Evolutionary conservation across 768 basidiomycete species (phyloP).

Genomic region (Boletus sp.): DNA sequence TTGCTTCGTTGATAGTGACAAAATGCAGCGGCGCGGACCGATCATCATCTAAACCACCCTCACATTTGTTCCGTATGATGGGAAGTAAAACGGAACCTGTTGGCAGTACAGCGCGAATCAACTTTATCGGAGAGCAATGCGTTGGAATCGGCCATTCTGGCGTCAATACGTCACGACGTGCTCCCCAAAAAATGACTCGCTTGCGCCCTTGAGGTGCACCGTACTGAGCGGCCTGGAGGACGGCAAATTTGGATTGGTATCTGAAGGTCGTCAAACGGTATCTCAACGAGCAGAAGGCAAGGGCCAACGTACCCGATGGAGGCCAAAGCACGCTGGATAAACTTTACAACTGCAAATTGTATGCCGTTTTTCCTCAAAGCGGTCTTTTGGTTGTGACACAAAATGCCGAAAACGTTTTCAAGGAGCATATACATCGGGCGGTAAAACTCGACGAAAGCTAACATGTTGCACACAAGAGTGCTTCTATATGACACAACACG

Average conservation of each 20-base stretch:
- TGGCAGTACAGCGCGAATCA: constrained; percentile 39
- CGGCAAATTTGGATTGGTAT: constrained; percentile 65
- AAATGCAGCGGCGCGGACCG: constrained; percentile 56
- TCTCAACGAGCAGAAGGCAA: background rate
- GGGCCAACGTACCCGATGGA: constrained; percentile 56
- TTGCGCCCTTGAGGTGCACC: constrained; percentile 67
- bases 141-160: constrained; percentile 66
- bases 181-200: constrained; percentile 67
- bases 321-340: constrained; percentile 55
- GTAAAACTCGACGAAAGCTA: constrained; percentile 66
- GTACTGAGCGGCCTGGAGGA: constrained; percentile 68
- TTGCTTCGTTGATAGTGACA: constrained; percentile 62
- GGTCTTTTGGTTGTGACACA: constrained; percentile 48
- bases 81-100: constrained; percentile 42
- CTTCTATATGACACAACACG: constrained; percentile 37
- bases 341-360: constrained; percentile 60
- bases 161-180: constrained; percentile 51
- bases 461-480: constrained; percentile 65
- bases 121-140: constrained; percentile 43
- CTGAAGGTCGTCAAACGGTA: constrained; percentile 3
- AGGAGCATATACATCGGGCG: constrained; percentile 60
- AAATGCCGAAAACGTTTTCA: constrained; percentile 68
- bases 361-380: constrained; percentile 37
- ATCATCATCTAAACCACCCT: constrained; percentile 29
- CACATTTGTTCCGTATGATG: constrained; percentile 41